Evolutionary conservation across 768 basidiomycete genomes (phyloP).

Genomic region (Lenzites betulinus): DNA sequence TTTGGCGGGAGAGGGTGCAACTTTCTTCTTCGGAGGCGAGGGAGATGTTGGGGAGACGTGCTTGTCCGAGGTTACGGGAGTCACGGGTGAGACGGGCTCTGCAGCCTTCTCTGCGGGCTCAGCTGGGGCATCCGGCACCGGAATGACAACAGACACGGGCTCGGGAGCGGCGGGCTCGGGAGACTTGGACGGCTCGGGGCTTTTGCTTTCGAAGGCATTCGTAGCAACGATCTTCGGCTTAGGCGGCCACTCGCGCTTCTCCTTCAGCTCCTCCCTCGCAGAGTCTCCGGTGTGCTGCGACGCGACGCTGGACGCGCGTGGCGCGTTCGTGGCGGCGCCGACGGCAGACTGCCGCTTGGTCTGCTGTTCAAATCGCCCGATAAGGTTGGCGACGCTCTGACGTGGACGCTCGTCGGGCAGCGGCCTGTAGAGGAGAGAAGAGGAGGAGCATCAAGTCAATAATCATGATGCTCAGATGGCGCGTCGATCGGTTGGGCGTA

Average conservation of each 20-base stretch:
- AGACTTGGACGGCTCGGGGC: slow-evolving; percentile 9
- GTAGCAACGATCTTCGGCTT: slow-evolving; percentile 22
- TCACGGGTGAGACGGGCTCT: slow-evolving; percentile 17
- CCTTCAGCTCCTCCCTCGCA: slow-evolving; percentile 64
- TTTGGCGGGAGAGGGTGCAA: slow-evolving; percentile 18
- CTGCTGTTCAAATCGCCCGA: slow-evolving; percentile 85
- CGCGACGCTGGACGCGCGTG: slow-evolving; percentile 66
- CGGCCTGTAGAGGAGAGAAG: slow-evolving; percentile 53
- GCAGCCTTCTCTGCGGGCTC: slow-evolving; percentile 5
- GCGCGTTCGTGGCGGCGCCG: slow-evolving; percentile 38
- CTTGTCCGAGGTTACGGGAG: slow-evolving; percentile 15
- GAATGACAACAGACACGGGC: slow-evolving; percentile 6
- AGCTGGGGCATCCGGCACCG: slow-evolving; percentile 8
- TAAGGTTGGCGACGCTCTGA: slow-evolving; percentile 86
- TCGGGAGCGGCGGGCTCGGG: slow-evolving; percentile 16
- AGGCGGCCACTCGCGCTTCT: slow-evolving; percentile 78
- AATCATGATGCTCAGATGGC: slow-evolving; percentile 20
- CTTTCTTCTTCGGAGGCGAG: slow-evolving; percentile 15
- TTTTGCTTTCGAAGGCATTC: slow-evolving; percentile 1
- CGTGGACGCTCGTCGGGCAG: slow-evolving; percentile 88
- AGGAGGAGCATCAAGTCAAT: slow-evolving; percentile 2
- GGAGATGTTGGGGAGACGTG: slow-evolving; percentile 11
- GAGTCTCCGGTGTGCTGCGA: slow-evolving; percentile 68
- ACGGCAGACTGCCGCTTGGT: slow-evolving; percentile 59
- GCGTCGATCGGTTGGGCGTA: slow-evolving; percentile 20